Conservation (phyloP, 306 rosid species). For the Quillaja saponaria region DNA sequence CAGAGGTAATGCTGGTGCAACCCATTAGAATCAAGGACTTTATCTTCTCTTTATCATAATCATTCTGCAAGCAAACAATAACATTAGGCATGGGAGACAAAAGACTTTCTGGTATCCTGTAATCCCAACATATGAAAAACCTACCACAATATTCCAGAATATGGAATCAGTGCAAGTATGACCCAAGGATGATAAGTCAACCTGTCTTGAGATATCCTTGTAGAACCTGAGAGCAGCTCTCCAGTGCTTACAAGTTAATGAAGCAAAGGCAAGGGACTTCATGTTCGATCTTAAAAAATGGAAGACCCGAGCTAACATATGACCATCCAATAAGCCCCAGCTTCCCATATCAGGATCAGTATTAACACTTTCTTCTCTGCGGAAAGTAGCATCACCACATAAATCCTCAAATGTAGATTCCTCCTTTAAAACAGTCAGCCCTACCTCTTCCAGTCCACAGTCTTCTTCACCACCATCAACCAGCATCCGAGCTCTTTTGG, state of each 20-base stretch:
- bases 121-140: constrained; percentile 35
- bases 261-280: constrained; percentile 72
- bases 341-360: constrained; percentile 48
- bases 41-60: constrained; percentile 68
- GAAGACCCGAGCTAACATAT: constrained; percentile 69
- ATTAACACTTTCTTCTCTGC: constrained; percentile 41
- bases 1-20: constrained; percentile 69
- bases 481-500: constrained; percentile 78
- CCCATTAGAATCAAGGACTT: constrained; percentile 70
- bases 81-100: constrained; percentile 28
- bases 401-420: constrained; percentile 73
- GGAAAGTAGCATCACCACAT: constrained; percentile 61
- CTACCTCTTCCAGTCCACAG: constrained; percentile 56
- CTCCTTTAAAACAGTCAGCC: constrained; percentile 45
- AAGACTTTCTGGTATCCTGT: constrained; percentile 21
- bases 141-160: constrained; percentile 71
- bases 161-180: constrained; percentile 70
- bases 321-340: constrained; percentile 82
- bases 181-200: constrained; percentile 76
- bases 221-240: constrained; percentile 70
- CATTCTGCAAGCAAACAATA: constrained; percentile 66
- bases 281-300: constrained; percentile 78
- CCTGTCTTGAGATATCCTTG: constrained; percentile 69
- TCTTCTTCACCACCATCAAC: constrained; percentile 71
- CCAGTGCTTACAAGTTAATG: constrained; percentile 92